Evolutionary conservation across 1,139 yeast genomes (phyloP), one percentile per base, ranked within the genome.

Genomic region (Sugiyamaella castrensis): DNA sequence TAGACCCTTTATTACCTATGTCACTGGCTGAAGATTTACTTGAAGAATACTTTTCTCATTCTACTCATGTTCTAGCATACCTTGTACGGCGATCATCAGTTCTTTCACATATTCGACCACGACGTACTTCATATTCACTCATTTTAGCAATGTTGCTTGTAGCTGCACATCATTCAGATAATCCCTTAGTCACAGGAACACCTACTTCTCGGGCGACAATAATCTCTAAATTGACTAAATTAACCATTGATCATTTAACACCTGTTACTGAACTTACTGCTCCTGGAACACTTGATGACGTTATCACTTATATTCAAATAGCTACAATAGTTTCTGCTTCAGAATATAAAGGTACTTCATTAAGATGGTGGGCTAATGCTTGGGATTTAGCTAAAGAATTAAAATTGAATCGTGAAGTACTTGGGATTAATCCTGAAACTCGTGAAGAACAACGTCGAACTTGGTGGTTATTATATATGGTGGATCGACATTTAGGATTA

Each of bases 381-480:
- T 65, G 69, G 62, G 63, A 67, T 8, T 53, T 69, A 42, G 70
- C 73, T 1, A 56, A 62, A 29, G 61, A 59, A 24, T 55, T 71
- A 37, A 63, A 61, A 33, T 53, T 70, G n/a, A 68, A 69, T 51
- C 56, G 57, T 11, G 72, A 69, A 46, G 57, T 52, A 12, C 58
- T 57, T 9, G 50, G 56, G 12, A 48, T 61, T 15, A 55, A 60
- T 27, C 69, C 68, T 15, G 74, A 70, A 40, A 46, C 58, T 1
- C 61, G 67, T 26, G 76, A 72, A 47, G 76, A 72, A 48, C 62
- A 67, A 46, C 60, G 74, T n/a, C 61, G 76, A 26, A 62, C 69
- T 0, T 72, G 75, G 75, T 72, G 76, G 75, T 61, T 70, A 6
- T 54, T 72, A 27, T 72, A 68, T 52, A 61, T 69, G 47, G 59